Conservation (phyloP, 2,329 filamentous ascomycete genomes). For the Botrytis medusae region DNA sequence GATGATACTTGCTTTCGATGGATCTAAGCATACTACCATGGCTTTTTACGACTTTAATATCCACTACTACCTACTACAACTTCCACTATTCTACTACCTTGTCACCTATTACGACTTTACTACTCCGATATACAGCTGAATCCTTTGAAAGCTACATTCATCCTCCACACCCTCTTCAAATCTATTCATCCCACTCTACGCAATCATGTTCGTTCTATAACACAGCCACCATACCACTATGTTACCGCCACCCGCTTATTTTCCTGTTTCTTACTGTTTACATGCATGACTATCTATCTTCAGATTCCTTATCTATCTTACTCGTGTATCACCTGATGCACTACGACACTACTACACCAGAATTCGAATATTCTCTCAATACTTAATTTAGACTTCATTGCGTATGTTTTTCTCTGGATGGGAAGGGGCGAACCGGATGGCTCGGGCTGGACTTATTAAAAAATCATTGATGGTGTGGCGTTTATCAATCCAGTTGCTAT, state of each 20-base stretch:
- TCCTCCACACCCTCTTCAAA: constrained; percentile 16
- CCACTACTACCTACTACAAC: not conserved
- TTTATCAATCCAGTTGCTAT: constrained; percentile 5
- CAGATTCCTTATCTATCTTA: constrained; percentile 6
- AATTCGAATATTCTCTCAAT: not conserved
- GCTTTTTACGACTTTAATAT: constrained; percentile 1
- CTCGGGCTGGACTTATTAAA: constrained; percentile 10
- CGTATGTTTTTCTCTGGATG: constrained; percentile 5
- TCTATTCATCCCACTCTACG: constrained; percentile 7
- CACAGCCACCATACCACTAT: constrained; percentile 9
- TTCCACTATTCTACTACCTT: not conserved
- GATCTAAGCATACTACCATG: not conserved
- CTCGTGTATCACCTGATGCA: constrained; percentile 14
- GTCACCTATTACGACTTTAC: not conserved
- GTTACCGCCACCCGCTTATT: constrained; percentile 15
- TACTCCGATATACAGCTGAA: not conserved
- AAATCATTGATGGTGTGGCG: constrained; percentile 17
- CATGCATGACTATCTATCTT: constrained; percentile 17
- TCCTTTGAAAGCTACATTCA: constrained; percentile 3
- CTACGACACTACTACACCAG: constrained; percentile 9
- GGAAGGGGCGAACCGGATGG: constrained; percentile 8
- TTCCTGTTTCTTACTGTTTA: constrained; percentile 17
- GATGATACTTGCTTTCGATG: constrained; percentile 1
- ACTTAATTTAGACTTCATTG: constrained; percentile 13
- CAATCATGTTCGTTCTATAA: not conserved